Conservation (phyloP, 257 asterid species). For the Osmanthus fragrans region DNA sequence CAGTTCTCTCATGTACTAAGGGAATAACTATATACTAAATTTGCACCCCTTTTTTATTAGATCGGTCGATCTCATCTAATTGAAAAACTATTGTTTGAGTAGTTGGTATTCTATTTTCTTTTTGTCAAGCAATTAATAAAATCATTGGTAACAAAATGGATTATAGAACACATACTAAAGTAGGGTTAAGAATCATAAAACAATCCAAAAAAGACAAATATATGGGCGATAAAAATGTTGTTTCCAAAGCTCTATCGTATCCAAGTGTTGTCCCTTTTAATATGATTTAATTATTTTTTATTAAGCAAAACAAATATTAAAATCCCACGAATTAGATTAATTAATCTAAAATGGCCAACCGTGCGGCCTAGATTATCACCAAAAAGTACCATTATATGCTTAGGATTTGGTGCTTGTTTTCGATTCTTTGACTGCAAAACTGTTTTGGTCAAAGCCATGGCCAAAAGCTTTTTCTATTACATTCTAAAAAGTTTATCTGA, state of each 20-base stretch:
- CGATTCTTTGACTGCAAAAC: conserved; percentile 26
- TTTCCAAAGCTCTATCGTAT: conserved; percentile 21
- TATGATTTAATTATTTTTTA: neutral
- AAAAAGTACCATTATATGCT: conserved; percentile 14
- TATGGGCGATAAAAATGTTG: conserved; percentile 9
- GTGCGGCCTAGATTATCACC: conserved; percentile 45
- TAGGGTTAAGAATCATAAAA: neutral
- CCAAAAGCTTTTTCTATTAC: neutral
- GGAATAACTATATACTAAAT: too few relatives aligned
- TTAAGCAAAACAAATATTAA: neutral
- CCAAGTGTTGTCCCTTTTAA: conserved; percentile 15
- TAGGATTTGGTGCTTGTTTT: conserved; percentile 13
- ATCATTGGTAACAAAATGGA: too few relatives aligned
- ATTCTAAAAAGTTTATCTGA: neutral
- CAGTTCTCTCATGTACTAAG: too few relatives aligned
- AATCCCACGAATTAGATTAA: neutral
- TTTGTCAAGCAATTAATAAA: too few relatives aligned
- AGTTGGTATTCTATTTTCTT: too few relatives aligned
- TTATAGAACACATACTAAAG: too few relatives aligned
- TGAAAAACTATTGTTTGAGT: too few relatives aligned
- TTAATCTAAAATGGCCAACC: conserved; percentile 28
- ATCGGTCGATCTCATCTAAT: too few relatives aligned
- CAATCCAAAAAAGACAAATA: conserved; percentile 3
- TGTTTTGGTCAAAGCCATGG: conserved; percentile 6
- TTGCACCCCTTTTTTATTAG: too few relatives aligned